Evolutionary conservation across 2,329 filamentous ascomycete genomes (phyloP), one percentile per base, ranked within the genome.

Genomic region (Microsporum canis): DNA sequence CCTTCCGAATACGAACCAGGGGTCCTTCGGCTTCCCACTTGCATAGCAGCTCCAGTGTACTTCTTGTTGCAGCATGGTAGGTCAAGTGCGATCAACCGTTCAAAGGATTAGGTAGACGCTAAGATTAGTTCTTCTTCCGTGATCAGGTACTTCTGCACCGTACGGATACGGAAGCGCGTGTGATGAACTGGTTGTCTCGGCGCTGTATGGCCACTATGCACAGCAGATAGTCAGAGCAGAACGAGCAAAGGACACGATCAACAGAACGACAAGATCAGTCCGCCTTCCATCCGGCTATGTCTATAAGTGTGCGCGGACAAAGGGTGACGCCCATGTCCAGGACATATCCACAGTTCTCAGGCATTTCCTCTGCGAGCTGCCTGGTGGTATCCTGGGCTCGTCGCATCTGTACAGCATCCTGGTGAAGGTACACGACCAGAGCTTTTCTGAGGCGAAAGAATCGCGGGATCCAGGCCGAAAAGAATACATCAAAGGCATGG

Each of bases 131-230:
- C 7, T 29, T 49, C 45, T 31, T 23, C 38, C 31, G 5, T 59
- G 36, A 64, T n/a, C 61, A 73, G 71, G 67, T 33, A 67, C 66
- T 23, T 68, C 65, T 38, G 66, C 67, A 57, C 71, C 63, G 45
- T 68, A 68, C 60, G 62, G 77, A 7, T 76, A 77, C 57, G 62
- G 69, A 14, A 68, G 74, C 12, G 61, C 67, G 4, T 74, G 73
- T 17, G 68, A 76, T 58, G n/a, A 70, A 12, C 70, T 69, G 47
- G 66, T 66, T 10, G 73, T 73, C 3, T 67, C 63, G 23, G 68
- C 67, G n/a, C 65, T 74, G 34, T 77, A 78, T 64, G 68, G 75
- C 43, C 67, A 74, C 57, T 77, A 73, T 65, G 74, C 75, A 12
- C 63, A 64, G 27, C 73, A 76, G 49, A 73, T 77, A 7, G 63